Percentiles rank a stretch among this genome's conserved stretches.
Evolutionary conservation across 805 yeast genomes (phyloP).

Genomic region (Sugiyamaella valdiviana): DNA sequence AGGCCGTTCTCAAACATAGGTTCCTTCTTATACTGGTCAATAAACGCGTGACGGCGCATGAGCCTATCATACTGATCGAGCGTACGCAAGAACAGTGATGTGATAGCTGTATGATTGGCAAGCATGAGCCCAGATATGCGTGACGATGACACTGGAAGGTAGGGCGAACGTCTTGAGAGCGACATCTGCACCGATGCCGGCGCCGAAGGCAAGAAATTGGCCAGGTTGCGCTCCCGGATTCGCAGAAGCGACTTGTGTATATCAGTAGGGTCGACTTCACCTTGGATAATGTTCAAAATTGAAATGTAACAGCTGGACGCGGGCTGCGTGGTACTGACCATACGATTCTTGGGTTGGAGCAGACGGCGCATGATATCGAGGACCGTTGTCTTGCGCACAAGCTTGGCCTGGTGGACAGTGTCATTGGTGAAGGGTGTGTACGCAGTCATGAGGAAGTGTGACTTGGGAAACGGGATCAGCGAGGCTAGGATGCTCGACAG

Average conservation of each 20-base stretch:
- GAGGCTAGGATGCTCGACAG: constrained; percentile 75
- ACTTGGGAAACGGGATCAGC: constrained; percentile 76
- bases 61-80: constrained; percentile 74
- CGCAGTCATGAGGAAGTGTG: constrained; percentile 68
- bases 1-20: constrained; percentile 37
- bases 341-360: constrained; percentile 66
- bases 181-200: constrained; percentile 75
- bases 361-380: constrained; percentile 81
- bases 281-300: constrained; percentile 64
- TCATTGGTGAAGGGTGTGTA: constrained; percentile 71
- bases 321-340: constrained; percentile 48
- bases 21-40: constrained; percentile 60
- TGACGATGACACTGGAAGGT: constrained; percentile 36
- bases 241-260: constrained; percentile 43
- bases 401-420: constrained; percentile 52
- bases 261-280: constrained; percentile 61
- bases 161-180: constrained; percentile 67
- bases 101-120: constrained; percentile 73
- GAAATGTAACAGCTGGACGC: constrained; percentile 55
- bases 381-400: constrained; percentile 64
- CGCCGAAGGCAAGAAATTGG: constrained; percentile 81
- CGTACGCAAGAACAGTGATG: constrained; percentile 57
- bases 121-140: constrained; percentile 74
- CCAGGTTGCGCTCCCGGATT: constrained; percentile 36
- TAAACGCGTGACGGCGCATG: constrained; percentile 73